Conservation (phyloP, 768 basidiomycete species). For the Xerocomellus intermedius region DNA sequence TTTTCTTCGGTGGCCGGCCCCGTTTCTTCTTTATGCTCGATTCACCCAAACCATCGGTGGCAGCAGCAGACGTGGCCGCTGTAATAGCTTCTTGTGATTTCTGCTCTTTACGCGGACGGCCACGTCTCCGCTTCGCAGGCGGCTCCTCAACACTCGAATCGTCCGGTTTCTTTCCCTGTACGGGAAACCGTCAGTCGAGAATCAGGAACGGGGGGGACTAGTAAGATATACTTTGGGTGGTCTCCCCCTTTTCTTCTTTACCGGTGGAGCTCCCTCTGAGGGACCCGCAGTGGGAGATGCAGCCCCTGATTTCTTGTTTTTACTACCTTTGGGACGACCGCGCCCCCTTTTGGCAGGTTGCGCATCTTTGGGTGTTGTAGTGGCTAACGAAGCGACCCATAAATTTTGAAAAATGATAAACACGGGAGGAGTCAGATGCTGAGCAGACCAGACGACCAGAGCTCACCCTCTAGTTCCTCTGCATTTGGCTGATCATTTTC, state of each 20-base stretch:
- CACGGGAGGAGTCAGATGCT: constrained; percentile 10
- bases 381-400: constrained; percentile 32
- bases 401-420: constrained; percentile 21
- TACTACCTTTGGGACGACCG: constrained; percentile 88
- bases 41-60: constrained; percentile 43
- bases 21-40: constrained; percentile 64
- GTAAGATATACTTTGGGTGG: constrained; percentile 46
- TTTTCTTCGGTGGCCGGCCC: constrained; percentile 62
- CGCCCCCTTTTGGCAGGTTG: constrained; percentile 68
- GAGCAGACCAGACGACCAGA: constrained; percentile 10
- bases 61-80: constrained; percentile 28
- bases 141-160: constrained; percentile 53
- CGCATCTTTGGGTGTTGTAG: constrained; percentile 38
- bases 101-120: constrained; percentile 68
- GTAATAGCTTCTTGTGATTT: constrained; percentile 45
- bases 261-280: constrained; percentile 28
- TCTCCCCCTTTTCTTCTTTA: constrained; percentile 49
- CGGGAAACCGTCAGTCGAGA: constrained; percentile 13
- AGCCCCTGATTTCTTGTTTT: constrained; percentile 56
- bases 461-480: constrained; percentile 33
- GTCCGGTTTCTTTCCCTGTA: constrained; percentile 36
- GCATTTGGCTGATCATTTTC: constrained; percentile 44
- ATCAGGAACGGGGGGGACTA: constrained; percentile 19
- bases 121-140: constrained; percentile 64
- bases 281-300: constrained; percentile 28